Evolutionary conservation across 2,329 filamentous ascomycete genomes (phyloP).

Genomic region (Neocatenulostroma microsporum): DNA sequence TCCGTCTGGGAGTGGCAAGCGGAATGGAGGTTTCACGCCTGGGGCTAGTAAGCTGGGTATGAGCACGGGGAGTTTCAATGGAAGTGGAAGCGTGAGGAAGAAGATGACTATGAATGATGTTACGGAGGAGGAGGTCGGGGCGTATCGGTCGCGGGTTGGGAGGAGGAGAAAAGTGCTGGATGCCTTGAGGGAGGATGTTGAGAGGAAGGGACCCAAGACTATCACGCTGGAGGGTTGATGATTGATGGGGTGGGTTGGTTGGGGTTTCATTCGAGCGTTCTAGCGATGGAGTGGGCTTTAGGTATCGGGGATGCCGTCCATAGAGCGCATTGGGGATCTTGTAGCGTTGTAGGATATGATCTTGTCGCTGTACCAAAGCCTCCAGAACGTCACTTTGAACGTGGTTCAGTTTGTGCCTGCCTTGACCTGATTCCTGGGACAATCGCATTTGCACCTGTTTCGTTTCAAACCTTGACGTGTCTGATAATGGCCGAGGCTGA

Average conservation of each 20-base stretch:
- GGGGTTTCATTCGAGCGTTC: conserved; percentile 1
- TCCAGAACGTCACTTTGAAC: too few relatives aligned
- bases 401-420: too few relatives aligned
- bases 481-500: too few relatives aligned
- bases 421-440: too few relatives aligned
- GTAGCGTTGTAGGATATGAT: not conserved
- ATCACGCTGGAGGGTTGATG: conserved; percentile 8
- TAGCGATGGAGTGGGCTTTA: too few relatives aligned
- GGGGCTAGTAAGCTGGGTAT: conserved; percentile 19
- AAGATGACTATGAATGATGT: conserved; percentile 35
- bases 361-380: not conserved
- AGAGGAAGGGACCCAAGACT: conserved; percentile 19
- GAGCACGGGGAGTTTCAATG: conserved; percentile 21
- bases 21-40: conserved; percentile 20
- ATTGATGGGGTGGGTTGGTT: not conserved
- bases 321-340: not conserved
- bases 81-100: conserved; percentile 27
- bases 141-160: conserved; percentile 26
- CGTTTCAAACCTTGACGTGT: too few relatives aligned
- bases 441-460: too few relatives aligned
- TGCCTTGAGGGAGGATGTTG: conserved; percentile 31
- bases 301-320: too few relatives aligned
- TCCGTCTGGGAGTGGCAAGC: conserved; percentile 8
- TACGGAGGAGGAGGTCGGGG: conserved; percentile 33
- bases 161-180: conserved; percentile 33